phyloP scores from a whole-genome alignment of 2,329 filamentous ascomycete genomes.

The Clonostachys solani region DNA sequence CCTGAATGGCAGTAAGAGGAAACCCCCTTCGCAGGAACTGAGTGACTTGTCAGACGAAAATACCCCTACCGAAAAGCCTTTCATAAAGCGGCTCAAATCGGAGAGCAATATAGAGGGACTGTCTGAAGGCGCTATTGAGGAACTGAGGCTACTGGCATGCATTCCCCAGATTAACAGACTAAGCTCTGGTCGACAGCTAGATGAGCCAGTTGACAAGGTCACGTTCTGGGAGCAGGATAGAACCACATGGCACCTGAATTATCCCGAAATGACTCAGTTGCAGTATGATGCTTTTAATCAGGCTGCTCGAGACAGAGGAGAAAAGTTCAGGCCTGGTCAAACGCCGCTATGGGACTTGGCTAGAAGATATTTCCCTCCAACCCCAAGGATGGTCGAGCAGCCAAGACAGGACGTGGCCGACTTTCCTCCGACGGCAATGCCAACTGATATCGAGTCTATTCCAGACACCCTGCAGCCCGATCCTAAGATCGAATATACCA shows the following conservation, averaged over 20 bases:
- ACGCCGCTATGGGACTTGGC: conserved; percentile 51
- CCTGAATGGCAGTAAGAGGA: conserved; percentile 51
- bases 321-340: conserved; percentile 48
- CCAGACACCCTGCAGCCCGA: conserved; percentile 28
- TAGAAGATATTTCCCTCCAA: conserved; percentile 54
- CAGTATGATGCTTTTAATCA: conserved; percentile 51
- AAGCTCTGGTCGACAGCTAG: conserved; percentile 52
- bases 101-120: conserved; percentile 32
- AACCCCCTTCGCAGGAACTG: conserved; percentile 40
- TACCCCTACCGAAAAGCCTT: conserved; percentile 31
- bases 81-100: conserved; percentile 52
- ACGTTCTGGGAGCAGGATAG: conserved; percentile 55
- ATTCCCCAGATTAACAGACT: conserved; percentile 44
- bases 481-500: conserved; percentile 15
- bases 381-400: conserved; percentile 3
- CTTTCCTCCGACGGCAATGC: conserved; percentile 18
- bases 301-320: conserved; percentile 43
- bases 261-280: conserved; percentile 59
- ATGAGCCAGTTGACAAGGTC: conserved; percentile 50
- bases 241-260: conserved; percentile 55
- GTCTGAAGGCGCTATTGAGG: conserved; percentile 28
- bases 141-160: conserved; percentile 40
- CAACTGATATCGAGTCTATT: conserved; percentile 15
- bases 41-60: conserved; percentile 46
- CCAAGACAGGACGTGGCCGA: not conserved